Percentiles rank a stretch among this genome's conserved stretches.
Evolutionary conservation across 192 early-diverging fungal genomes (phyloP).

Genomic region (Coemansia erecta): DNA sequence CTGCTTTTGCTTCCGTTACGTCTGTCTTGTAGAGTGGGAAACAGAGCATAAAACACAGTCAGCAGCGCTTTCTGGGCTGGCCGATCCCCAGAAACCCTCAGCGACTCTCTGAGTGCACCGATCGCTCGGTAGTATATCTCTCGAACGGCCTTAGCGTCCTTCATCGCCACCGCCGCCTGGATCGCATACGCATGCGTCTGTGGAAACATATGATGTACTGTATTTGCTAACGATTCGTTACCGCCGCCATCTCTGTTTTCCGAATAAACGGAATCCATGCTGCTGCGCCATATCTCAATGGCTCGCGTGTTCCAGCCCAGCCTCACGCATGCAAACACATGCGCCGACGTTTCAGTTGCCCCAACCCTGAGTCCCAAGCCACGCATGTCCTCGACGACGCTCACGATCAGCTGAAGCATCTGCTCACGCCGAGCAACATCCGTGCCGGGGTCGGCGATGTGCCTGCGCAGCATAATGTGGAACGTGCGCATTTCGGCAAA

Average conservation of each 20-base stretch:
- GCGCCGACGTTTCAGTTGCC: constrained; percentile 33
- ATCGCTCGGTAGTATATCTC: constrained; percentile 16
- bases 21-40: background rate
- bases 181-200: constrained; percentile 38
- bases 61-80: background rate
- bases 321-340: constrained; percentile 11
- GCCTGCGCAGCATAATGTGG: constrained; percentile 24
- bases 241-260: background rate
- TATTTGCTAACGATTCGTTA: background rate
- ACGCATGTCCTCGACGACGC: constrained; percentile 34
- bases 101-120: background rate
- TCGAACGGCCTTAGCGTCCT: constrained; percentile 13
- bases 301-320: constrained; percentile 14
- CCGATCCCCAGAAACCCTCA: background rate
- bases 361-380: constrained; percentile 26
- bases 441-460: background rate
- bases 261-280: background rate
- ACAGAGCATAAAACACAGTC: constrained; percentile 21
- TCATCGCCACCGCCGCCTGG: constrained; percentile 27
- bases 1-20: background rate
- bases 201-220: constrained; percentile 16
- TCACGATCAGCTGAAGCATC: constrained; percentile 4
- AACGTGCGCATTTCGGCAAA: constrained; percentile 26
- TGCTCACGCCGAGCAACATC: background rate
- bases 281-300: constrained; percentile 20